Percentiles rank a stretch among this genome's conserved stretches.
These are phyloP conservation scores for Immersiella caudata DNA, from an alignment of 495 filamentous ascomycete species.

Conservation along the genomic window DNA sequence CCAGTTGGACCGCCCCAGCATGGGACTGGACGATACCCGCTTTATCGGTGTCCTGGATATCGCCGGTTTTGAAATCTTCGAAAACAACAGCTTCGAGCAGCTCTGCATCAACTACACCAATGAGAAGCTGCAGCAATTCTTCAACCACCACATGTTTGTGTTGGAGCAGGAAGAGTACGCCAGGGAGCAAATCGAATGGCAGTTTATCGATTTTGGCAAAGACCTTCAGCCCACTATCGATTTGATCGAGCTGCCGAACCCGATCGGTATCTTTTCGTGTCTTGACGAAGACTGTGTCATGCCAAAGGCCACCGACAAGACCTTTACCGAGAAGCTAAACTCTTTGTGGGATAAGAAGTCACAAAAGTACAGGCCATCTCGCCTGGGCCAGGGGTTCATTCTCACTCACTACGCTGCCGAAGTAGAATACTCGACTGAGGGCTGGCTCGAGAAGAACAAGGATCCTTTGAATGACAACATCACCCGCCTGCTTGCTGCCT, in stretches of 20 bases:
- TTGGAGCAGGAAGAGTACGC: conserved; percentile 99
- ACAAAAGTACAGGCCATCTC: conserved; percentile 85
- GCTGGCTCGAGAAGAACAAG: conserved; percentile 99
- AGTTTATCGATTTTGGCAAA: conserved; percentile 98
- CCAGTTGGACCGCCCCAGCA: conserved; percentile 79
- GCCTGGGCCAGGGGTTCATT: conserved; percentile 89
- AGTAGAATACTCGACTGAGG: conserved; percentile 93
- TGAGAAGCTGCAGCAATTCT: conserved; percentile 98
- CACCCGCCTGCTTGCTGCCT: conserved; percentile 81
- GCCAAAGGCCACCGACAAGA: conserved; percentile 97
- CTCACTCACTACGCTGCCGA: conserved; percentile 99
- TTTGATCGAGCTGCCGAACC: conserved; percentile 92
- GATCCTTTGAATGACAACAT: conserved; percentile 97
- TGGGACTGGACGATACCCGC: conserved; percentile 80
- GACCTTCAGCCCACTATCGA: conserved; percentile 98
- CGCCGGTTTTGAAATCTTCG: conserved; percentile 98
- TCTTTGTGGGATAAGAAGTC: conserved; percentile 96
- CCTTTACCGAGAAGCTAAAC: conserved; percentile 96
- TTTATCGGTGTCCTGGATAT: conserved; percentile 99
- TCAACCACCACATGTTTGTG: conserved; percentile 99
- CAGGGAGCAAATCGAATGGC: conserved; percentile 97
- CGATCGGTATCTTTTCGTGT: conserved; percentile 98
- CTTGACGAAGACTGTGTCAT: conserved; percentile 98
- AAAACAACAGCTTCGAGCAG: conserved; percentile 98
- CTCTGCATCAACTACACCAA: conserved; percentile 99